These are phyloP conservation scores for Plantago lanceolata DNA, from an alignment of 305 asterid species.

Conservation along the genomic window DNA sequence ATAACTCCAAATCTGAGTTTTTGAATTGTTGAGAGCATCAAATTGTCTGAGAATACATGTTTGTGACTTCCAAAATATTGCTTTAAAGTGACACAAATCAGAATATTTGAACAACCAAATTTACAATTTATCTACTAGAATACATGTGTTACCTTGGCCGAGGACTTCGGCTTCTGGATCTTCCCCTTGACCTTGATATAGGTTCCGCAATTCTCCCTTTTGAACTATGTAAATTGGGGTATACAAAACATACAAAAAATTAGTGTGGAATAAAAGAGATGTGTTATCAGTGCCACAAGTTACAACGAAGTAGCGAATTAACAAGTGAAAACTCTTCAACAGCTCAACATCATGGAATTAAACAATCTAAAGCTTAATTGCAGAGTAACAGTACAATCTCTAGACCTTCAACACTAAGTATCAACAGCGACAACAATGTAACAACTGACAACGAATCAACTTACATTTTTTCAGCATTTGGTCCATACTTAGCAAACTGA, in stretches of 20 bases:
- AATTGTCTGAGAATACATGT: neutral
- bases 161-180: slow-evolving; percentile 93
- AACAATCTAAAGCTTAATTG: neutral
- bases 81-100: neutral
- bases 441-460: slow-evolving; percentile 25
- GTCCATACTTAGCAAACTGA: slow-evolving; percentile 91
- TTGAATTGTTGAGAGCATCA: neutral
- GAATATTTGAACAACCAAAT: neutral
- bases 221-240: slow-evolving; percentile 35
- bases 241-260: neutral
- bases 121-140: slow-evolving; percentile 4
- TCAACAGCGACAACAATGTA: neutral
- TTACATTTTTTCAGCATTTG: slow-evolving; percentile 87
- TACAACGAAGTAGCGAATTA: neutral
- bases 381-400: neutral
- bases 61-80: neutral
- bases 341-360: neutral
- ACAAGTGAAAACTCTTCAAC: neutral
- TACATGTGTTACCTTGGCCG: slow-evolving; percentile 53
- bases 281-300: neutral
- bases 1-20: neutral
- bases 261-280: neutral
- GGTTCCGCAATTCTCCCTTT: slow-evolving; percentile 87
- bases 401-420: neutral
- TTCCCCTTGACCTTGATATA: slow-evolving; percentile 46